Percentiles rank a stretch among this genome's conserved stretches.
Evolutionary conservation across 495 filamentous ascomycete species (phyloP).

Genomic region (Aspergillus incahuasiensis): DNA sequence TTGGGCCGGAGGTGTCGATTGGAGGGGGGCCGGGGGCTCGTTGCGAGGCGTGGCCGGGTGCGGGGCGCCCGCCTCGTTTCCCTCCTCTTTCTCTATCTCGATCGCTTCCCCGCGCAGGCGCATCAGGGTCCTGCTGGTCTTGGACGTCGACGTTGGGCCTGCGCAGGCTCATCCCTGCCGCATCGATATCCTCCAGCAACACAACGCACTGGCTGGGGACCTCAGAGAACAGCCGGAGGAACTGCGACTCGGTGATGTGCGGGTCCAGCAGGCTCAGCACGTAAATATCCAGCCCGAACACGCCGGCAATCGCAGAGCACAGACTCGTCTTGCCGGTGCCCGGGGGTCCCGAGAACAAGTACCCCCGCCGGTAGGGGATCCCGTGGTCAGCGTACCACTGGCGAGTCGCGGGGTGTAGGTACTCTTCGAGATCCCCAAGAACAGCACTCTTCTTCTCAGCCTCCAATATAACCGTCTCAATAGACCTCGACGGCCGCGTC

Average conservation of each 20-base stretch:
- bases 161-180: not conserved
- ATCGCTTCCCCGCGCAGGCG: too few species aligned
- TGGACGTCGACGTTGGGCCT: not conserved
- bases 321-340: slow-evolving; percentile 66
- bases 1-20: not conserved
- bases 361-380: slow-evolving; percentile 62
- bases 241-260: not conserved
- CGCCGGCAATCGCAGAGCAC: slow-evolving; percentile 58
- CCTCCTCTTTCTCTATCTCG: too few species aligned
- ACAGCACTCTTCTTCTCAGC: slow-evolving; percentile 59
- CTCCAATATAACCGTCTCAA: slow-evolving; percentile 73
- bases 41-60: too few species aligned
- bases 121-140: too few species aligned
- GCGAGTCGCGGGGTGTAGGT: slow-evolving; percentile 19
- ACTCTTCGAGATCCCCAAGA: slow-evolving; percentile 40
- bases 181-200: not conserved
- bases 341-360: slow-evolving; percentile 63
- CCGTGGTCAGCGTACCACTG: slow-evolving; percentile 52
- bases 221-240: not conserved
- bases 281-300: slow-evolving; percentile 61
- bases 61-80: too few species aligned
- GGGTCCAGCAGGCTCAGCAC: slow-evolving; percentile 52
- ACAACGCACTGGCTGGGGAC: not conserved
- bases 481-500: slow-evolving; percentile 57
- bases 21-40: too few species aligned